These are phyloP conservation scores for Somion occarium DNA, from an alignment of 1,284 basidiomycete species.

Conservation along the genomic window DNA sequence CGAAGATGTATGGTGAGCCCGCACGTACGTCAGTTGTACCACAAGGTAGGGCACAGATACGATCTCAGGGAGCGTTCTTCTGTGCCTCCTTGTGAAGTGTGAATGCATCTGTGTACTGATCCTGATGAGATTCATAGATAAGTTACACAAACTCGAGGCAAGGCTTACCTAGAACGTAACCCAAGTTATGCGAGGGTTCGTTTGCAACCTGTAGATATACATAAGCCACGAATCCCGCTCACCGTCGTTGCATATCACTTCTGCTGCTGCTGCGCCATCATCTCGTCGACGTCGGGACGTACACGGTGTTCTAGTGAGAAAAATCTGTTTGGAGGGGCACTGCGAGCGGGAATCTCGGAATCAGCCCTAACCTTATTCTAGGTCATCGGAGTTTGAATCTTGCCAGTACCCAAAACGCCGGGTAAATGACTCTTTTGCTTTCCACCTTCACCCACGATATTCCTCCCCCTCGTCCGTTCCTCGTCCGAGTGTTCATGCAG, in stretches of 20 bases:
- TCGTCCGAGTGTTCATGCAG: constrained; percentile 20
- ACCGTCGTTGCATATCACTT: neutral
- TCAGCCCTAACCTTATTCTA: constrained; percentile 11
- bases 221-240: neutral
- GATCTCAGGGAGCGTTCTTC: neutral
- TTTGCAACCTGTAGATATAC: neutral
- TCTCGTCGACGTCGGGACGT: neutral
- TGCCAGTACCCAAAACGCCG: neutral
- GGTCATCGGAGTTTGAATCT: constrained; percentile 14
- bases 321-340: neutral
- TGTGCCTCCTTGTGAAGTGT: neutral
- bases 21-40: neutral
- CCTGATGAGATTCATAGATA: neutral
- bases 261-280: neutral
- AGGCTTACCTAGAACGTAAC: neutral
- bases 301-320: neutral
- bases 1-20: neutral
- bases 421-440: constrained; percentile 7
- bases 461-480: constrained; percentile 11
- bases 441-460: constrained; percentile 7
- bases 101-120: neutral
- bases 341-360: neutral
- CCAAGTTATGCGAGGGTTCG: neutral
- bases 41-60: neutral
- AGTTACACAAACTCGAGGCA: neutral